phyloP scores from a whole-genome alignment of 768 basidiomycete genomes.

The Tulasnella calospora region DNA sequence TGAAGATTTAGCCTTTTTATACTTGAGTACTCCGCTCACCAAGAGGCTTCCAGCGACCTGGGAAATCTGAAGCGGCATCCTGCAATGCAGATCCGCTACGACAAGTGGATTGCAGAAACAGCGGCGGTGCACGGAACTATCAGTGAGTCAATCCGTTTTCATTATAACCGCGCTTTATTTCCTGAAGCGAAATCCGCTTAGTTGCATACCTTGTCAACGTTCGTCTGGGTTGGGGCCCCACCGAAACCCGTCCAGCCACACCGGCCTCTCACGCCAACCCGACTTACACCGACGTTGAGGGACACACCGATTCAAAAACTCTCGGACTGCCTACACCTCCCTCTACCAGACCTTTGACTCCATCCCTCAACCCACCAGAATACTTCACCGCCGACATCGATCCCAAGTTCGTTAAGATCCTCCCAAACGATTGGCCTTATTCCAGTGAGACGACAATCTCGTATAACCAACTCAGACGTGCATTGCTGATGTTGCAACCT shows the following conservation, averaged over 20 bases:
- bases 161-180: fast-evolving
- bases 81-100: slow-evolving; percentile 62
- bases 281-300: slow-evolving; percentile 25
- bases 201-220: slow-evolving; percentile 67
- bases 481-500: not conserved
- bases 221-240: slow-evolving; percentile 58
- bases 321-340: slow-evolving; percentile 27
- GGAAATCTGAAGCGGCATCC: slow-evolving; percentile 72
- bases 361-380: slow-evolving; percentile 35
- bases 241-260: slow-evolving; percentile 16
- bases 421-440: slow-evolving; percentile 86
- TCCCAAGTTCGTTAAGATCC: slow-evolving; percentile 57
- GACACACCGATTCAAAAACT: not conserved
- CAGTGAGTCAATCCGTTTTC: slow-evolving; percentile 46
- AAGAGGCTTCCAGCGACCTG: slow-evolving; percentile 54
- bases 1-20: not conserved
- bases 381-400: slow-evolving; percentile 67
- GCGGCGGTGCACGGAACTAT: slow-evolving; percentile 32
- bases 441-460: slow-evolving; percentile 48
- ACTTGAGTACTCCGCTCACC: not conserved
- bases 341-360: slow-evolving; percentile 25
- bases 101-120: slow-evolving; percentile 49
- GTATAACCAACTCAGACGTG: not conserved
- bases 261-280: slow-evolving; percentile 24
- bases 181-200: slow-evolving; percentile 46